Evolutionary conservation across 768 basidiomycete species (phyloP).

Genomic region (Jaapia argillacea): DNA sequence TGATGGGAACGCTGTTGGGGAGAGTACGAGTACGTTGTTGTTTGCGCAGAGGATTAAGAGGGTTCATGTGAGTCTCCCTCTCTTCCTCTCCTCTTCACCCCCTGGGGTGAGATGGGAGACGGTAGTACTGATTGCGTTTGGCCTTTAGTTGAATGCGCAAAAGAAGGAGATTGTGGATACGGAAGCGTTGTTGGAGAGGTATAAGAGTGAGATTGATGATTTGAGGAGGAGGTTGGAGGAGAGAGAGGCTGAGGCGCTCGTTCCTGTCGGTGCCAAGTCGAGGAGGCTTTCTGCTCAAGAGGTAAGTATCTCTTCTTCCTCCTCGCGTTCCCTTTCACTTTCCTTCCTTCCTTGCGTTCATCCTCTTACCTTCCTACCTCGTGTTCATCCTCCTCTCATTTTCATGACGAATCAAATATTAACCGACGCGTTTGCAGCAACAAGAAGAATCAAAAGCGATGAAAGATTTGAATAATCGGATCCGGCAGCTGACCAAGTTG

Average conservation of each 20-base stretch:
- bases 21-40: conserved; percentile 80
- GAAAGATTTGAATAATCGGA: conserved; percentile 71
- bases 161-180: conserved; percentile 94
- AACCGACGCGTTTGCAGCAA: conserved; percentile 37
- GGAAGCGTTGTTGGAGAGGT: conserved; percentile 87
- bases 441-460: conserved; percentile 78
- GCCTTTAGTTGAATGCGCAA: conserved; percentile 59
- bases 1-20: conserved; percentile 63
- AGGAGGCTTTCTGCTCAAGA: conserved; percentile 36
- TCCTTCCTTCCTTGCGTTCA: no score
- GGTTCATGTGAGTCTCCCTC: conserved; percentile 47
- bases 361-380: no score
- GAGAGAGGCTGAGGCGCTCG: conserved; percentile 52
- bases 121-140: neutral
- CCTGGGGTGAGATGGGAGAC: neutral
- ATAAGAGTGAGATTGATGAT: conserved; percentile 90
- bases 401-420: conserved; percentile 2
- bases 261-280: conserved; percentile 17
- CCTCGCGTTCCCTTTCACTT: no score
- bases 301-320: conserved; percentile 15
- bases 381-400: neutral
- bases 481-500: conserved; percentile 74
- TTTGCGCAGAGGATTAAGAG: conserved; percentile 91
- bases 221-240: conserved; percentile 67
- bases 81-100: no score